phyloP scores from a whole-genome alignment of 148 eudicot species.

The Rhododendron kiyosumense region DNA sequence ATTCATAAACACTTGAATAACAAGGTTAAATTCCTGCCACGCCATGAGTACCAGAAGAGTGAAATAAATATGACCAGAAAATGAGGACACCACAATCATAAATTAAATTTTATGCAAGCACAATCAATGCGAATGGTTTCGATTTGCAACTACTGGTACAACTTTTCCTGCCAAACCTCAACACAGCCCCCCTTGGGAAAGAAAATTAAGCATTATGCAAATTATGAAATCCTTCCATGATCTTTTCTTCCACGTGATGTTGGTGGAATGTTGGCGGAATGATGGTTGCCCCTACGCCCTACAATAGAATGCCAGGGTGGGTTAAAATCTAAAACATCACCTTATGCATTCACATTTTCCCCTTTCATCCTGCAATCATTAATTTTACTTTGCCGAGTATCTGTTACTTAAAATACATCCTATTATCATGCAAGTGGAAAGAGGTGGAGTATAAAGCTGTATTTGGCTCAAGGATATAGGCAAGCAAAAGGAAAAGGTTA shows the following conservation, averaged over 20 bases:
- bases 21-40: constrained; percentile 10
- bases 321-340: constrained; percentile 1
- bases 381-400: background rate
- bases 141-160: constrained; percentile 18
- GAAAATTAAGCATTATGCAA: constrained; percentile 29
- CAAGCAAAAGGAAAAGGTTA: background rate
- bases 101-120: constrained; percentile 18
- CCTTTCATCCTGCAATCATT: background rate
- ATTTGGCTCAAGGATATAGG: background rate
- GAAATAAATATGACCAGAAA: constrained; percentile 8
- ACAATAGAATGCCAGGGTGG: constrained; percentile 14
- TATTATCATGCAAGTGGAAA: background rate
- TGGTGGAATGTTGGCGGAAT: constrained; percentile 52
- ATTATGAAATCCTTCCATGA: constrained; percentile 57
- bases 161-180: constrained; percentile 9
- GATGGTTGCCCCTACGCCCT: constrained; percentile 73
- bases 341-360: background rate
- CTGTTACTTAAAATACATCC: background rate
- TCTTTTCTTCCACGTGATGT: constrained; percentile 74
- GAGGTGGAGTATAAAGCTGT: background rate
- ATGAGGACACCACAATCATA: constrained; percentile 10
- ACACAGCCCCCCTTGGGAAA: constrained; percentile 14
- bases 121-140: constrained; percentile 20
- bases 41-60: background rate
- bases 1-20: background rate